A percentile compares a stretch with the other conserved stretches of the same genome.
Evolutionary conservation across 305 asterid genomes (phyloP).

Genomic region (Fraxinus albicans): DNA sequence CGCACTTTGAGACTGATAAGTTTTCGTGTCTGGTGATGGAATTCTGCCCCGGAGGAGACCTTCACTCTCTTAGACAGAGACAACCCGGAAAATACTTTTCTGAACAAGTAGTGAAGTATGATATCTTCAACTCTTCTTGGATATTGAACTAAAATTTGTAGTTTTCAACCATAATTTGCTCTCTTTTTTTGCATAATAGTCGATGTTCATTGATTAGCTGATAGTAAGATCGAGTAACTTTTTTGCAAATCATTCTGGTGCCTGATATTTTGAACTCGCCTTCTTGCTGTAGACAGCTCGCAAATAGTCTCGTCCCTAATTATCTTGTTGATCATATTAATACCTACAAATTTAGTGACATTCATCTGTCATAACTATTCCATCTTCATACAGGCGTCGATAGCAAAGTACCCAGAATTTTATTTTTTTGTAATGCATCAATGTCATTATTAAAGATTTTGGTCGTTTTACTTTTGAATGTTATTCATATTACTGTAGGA

Average conservation of each 20-base stretch:
- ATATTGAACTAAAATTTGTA: neutral
- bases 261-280: too few species aligned
- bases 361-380: neutral
- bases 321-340: neutral
- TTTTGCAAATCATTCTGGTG: neutral
- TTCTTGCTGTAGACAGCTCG: too few species aligned
- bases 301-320: neutral
- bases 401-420: neutral
- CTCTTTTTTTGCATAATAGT: neutral
- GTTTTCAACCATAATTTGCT: neutral
- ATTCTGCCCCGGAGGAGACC: slow-evolving; percentile 62
- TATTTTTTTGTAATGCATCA: neutral
- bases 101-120: slow-evolving; percentile 54
- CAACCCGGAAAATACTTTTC: slow-evolving; percentile 55
- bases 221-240: neutral
- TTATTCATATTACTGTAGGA: neutral
- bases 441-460: neutral
- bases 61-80: slow-evolving; percentile 54
- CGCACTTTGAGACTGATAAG: slow-evolving; percentile 58
- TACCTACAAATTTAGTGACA: neutral
- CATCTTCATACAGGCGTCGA: neutral
- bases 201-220: neutral
- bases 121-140: neutral
- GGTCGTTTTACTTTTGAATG: neutral
- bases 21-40: slow-evolving; percentile 59